Conservation (phyloP, 495 filamentous ascomycete species). For the Neurospora tetrasperma region DNA sequence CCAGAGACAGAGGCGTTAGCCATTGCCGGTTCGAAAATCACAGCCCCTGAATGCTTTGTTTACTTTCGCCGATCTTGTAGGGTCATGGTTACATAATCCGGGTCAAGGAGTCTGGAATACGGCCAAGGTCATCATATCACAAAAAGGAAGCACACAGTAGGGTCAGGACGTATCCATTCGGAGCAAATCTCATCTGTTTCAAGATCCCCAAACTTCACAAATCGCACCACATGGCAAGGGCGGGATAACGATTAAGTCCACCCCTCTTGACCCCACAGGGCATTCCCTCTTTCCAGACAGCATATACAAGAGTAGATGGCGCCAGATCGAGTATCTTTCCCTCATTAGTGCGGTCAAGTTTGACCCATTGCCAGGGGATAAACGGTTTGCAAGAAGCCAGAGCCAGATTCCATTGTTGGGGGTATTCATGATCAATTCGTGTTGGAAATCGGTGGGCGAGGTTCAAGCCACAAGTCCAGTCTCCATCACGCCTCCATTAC, state of each 20-base stretch:
- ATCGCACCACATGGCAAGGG: conserved; percentile 21
- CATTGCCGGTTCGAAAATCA: background rate
- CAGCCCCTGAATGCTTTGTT: background rate
- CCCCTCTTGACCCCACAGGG: conserved; percentile 64
- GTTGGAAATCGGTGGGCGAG: conserved; percentile 12
- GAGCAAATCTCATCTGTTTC: background rate
- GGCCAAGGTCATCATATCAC: background rate
- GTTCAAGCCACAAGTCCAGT: conserved; percentile 14
- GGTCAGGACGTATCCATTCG: background rate
- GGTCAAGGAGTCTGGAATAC: background rate
- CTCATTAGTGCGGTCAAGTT: conserved; percentile 78
- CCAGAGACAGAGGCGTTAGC: background rate
- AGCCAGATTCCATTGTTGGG: conserved; percentile 5
- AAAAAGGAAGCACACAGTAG: background rate
- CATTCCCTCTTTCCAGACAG: conserved; percentile 65
- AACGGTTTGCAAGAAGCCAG: conserved; percentile 10
- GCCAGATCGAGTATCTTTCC: conserved; percentile 74
- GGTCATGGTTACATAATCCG: background rate
- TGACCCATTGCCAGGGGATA: conserved; percentile 27
- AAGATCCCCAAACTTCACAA: conserved; percentile 2
- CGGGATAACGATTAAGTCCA: conserved; percentile 47
- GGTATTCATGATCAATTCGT: conserved; percentile 12
- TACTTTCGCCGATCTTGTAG: background rate
- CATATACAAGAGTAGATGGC: conserved; percentile 28
- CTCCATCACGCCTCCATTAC: conserved; percentile 16